Base-by-base conservation (phyloP, 192 early-diverging fungal species). In the Rhizophagus sp. region DNA sequence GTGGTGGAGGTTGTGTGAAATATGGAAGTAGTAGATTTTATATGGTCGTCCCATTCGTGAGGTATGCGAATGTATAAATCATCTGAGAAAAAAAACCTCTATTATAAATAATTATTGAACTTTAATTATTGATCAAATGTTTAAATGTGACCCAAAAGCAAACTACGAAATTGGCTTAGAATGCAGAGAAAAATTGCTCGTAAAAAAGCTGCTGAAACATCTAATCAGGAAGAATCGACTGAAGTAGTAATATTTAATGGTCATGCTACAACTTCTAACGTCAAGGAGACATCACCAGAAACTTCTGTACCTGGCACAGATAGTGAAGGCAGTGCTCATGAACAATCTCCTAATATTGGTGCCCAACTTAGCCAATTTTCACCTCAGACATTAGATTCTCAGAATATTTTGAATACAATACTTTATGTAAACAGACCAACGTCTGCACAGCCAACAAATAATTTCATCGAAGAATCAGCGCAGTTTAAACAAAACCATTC, bases 11-110 rank as follows among this genome's bases (percentile, higher is more conserved):
- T 27, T 77, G 75, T 66, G 75, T 70, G 65, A 62, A 79, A 83
- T 49, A 68, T 62, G 62, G 50, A 47, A 70, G 78, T 73, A 89
- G 81, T 79, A 85, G 90, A 36, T 94, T 90, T 81, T 94, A 93
- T 68, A 84, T 93, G 87, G 90, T 94, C 68, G 91, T 88, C 30
- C 93, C 93, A 15, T 94, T 94, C 85, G 85, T 93, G 66, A 89
- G 83, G 87, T 88, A 85, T 67, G 72, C 41, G 2, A 36, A 75
- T 61, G 0, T 47, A 52, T 33, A 33, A 52, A 57, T 49, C 36
- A 27, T 25, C 22, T 11, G 12, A 52, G 6, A 47, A 25, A 24
- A 19, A 75, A 24, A 19, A 75, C 17, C 8, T 12, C 13, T 30
- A 39, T 11, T 17, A 62, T 33, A 15, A 11, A 22, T 12, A 25